phyloP scores from a whole-genome alignment of 768 basidiomycete genomes.

The Hericium coralloides region DNA sequence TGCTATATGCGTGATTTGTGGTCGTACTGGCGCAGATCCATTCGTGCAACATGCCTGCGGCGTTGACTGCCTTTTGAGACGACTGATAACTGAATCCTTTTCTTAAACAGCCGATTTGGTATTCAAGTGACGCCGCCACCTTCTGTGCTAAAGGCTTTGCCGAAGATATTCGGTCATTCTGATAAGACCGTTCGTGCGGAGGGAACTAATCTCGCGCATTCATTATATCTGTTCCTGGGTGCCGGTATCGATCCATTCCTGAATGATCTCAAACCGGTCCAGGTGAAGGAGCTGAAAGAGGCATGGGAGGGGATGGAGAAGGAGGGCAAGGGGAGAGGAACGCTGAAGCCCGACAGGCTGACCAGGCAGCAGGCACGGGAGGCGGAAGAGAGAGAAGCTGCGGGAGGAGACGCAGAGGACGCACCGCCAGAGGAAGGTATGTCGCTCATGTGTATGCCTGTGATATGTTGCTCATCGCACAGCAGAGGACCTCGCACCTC shows the following conservation, averaged over 20 bases:
- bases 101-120: conserved; percentile 65
- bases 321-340: conserved; percentile 79
- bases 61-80: too few relatives aligned
- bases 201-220: conserved; percentile 66
- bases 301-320: conserved; percentile 78
- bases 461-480: conserved; percentile 1
- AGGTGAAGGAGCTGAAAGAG: conserved; percentile 92
- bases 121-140: conserved; percentile 62
- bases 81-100: too few relatives aligned
- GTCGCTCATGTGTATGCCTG: conserved; percentile 10
- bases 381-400: conserved; percentile 37
- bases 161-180: conserved; percentile 90
- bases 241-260: conserved; percentile 77
- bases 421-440: conserved; percentile 37
- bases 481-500: conserved; percentile 37
- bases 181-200: conserved; percentile 96
- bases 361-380: conserved; percentile 76
- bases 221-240: conserved; percentile 79
- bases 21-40: too few relatives aligned
- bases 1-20: background rate
- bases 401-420: conserved; percentile 25
- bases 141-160: conserved; percentile 75
- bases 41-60: too few relatives aligned
- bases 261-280: conserved; percentile 89
- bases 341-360: conserved; percentile 66